Conservation (phyloP, 495 filamentous ascomycete genomes). For the Tricharina praecox region DNA sequence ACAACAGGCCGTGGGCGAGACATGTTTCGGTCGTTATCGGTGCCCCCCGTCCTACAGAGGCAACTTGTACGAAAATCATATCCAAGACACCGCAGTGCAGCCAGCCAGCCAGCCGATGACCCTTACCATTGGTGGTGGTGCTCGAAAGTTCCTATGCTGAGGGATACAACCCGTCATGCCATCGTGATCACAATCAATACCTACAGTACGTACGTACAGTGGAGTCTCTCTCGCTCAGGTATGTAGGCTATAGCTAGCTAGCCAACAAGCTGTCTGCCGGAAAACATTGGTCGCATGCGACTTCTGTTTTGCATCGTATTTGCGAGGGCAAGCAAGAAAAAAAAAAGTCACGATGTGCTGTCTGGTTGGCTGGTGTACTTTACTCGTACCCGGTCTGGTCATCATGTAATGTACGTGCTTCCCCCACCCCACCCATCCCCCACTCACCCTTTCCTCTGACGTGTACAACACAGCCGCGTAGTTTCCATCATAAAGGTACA, state of each 20-base stretch:
- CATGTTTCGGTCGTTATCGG: background rate
- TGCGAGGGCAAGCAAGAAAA: too few species aligned
- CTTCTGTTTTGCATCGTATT: background rate
- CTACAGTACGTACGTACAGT: background rate
- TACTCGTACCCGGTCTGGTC: too few species aligned
- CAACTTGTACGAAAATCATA: too few species aligned
- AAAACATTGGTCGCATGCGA: background rate
- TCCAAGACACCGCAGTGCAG: background rate
- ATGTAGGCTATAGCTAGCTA: too few species aligned
- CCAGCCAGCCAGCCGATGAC: background rate
- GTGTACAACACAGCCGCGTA: background rate
- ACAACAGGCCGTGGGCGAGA: too few species aligned
- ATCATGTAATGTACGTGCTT: background rate
- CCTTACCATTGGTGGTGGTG: background rate
- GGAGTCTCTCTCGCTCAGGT: too few species aligned
- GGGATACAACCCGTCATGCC: background rate
- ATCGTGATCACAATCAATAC: background rate
- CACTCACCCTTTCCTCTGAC: too few species aligned
- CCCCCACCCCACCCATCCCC: too few species aligned
- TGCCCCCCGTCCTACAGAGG: too few species aligned
- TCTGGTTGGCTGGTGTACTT: too few species aligned
- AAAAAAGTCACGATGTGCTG: background rate
- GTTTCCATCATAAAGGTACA: background rate
- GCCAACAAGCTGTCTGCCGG: too few species aligned
- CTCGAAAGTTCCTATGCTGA: background rate